Conservation (phyloP, 495 filamentous ascomycete genomes). For the Pyrenula aspistea region DNA sequence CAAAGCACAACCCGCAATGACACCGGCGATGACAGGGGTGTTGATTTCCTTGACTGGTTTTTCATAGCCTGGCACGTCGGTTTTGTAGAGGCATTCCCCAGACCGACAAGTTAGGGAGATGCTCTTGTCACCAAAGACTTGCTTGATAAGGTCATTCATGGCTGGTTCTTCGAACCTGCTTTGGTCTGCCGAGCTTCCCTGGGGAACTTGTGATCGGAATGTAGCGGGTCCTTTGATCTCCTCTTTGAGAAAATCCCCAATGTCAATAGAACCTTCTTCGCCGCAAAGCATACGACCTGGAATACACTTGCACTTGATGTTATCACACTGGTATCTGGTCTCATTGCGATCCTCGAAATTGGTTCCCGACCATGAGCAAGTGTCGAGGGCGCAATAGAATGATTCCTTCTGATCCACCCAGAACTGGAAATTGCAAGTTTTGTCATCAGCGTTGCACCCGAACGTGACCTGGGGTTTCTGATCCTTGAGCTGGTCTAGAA, state of each 20-base stretch:
- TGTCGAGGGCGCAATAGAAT: slow-evolving; percentile 85
- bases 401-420: slow-evolving; percentile 92
- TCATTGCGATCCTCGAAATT: slow-evolving; percentile 61
- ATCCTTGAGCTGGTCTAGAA: slow-evolving; percentile 71
- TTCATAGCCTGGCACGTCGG: slow-evolving; percentile 82
- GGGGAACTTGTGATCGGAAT: slow-evolving; percentile 58
- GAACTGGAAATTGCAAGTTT: slow-evolving; percentile 89
- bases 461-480: slow-evolving; percentile 89
- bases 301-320: slow-evolving; percentile 77
- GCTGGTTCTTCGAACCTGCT: slow-evolving; percentile 81
- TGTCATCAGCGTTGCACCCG: slow-evolving; percentile 61
- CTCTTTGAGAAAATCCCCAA: slow-evolving; percentile 72
- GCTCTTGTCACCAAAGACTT: slow-evolving; percentile 79
- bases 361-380: slow-evolving; percentile 59
- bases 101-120: slow-evolving; percentile 73
- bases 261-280: slow-evolving; percentile 79
- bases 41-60: slow-evolving; percentile 91
- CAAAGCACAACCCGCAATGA: slow-evolving; percentile 76
- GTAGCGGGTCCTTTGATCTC: slow-evolving; percentile 75
- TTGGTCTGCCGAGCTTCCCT: slow-evolving; percentile 41
- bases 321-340: slow-evolving; percentile 73
- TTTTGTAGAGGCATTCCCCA: slow-evolving; percentile 86
- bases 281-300: slow-evolving; percentile 89
- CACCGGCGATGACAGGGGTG: slow-evolving; percentile 86
- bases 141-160: slow-evolving; percentile 80